Base-by-base conservation (phyloP, 495 filamentous ascomycete species). In the Aspergillus avenaceus region DNA sequence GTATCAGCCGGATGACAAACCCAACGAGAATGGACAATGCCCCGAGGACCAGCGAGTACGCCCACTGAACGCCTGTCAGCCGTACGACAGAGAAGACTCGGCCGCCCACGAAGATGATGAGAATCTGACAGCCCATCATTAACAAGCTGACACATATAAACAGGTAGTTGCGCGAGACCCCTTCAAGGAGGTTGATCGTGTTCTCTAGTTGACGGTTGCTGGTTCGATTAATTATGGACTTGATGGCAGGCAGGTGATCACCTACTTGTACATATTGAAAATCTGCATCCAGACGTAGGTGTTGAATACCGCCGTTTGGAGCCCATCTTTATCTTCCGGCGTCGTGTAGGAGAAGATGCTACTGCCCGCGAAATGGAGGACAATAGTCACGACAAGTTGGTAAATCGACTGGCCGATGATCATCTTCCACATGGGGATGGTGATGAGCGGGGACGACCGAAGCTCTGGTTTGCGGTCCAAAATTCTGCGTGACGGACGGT, bases 231-330 rank as follows among this genome's bases (percentile, higher is more conserved):
- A n/a, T n/a, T n/a, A n/a, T n/a, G n/a, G n/a, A n/a, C n/a, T n/a
- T n/a, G n/a, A n/a, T n/a, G n/a, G n/a, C n/a, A n/a, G 13, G 14
- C 19, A 28, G 2, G 14, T 8, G 26, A 22, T n/a, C 14, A 45
- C 42, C 3, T 25, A 45, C 29, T 90, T 91, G 81, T 85, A 89
- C 65, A 88, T 81, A 66, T 90, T 91, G 70, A 90, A 91, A 51
- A 91, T 88, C 52, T 91, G 87, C 86, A 91, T 89, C 87, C 87
- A 91, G 11, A 91, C 87, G 49, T 90, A 90, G 2, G 85, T 86
- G 65, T 91, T 91, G 76, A 90, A 91, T 13, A 91, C 81, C 43
- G 90, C 68, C 1, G 84, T 85, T 41, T 76, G 62, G 42, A 86
- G 65, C 53, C 83, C 67, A 0, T 54, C 65, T 13, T 69, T 47